A percentile compares a stretch with the other conserved stretches of the same genome.
Evolutionary conservation across 768 basidiomycete genomes (phyloP).

Genomic region (Imleria badia): DNA sequence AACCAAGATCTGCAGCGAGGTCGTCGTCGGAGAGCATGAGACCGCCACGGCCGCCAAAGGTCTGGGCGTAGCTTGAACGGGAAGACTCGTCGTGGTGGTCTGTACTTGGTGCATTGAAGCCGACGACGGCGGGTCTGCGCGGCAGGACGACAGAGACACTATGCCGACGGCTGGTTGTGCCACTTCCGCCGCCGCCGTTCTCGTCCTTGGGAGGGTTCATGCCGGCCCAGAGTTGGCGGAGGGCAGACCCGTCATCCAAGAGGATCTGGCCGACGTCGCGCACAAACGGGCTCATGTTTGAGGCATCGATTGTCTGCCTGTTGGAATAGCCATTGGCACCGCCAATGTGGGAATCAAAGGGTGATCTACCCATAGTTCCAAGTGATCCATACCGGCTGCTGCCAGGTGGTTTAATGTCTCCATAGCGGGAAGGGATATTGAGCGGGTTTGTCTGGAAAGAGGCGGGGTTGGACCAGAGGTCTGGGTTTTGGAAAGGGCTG

Average conservation of each 20-base stretch:
- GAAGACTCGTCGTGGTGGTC: conserved; percentile 43
- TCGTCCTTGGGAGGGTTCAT: conserved; percentile 63
- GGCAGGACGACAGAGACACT: conserved; percentile 85
- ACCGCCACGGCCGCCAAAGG: conserved; percentile 51
- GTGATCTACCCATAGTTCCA: conserved; percentile 55
- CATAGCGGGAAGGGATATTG: conserved; percentile 57
- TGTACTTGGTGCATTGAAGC: conserved; percentile 44
- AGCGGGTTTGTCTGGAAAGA: conserved; percentile 53
- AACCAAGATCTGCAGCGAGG: conserved; percentile 66
- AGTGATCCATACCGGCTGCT: conserved; percentile 64
- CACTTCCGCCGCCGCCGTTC: conserved; percentile 65
- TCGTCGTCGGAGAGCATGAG: conserved; percentile 79
- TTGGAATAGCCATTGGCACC: conserved; percentile 47
- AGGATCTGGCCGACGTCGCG: conserved; percentile 79
- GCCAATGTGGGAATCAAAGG: conserved; percentile 50
- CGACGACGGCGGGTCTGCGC: conserved; percentile 56
- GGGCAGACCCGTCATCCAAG: conserved; percentile 68
- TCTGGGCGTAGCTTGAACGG: conserved; percentile 30
- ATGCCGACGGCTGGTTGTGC: conserved; percentile 79
- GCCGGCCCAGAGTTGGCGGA: conserved; percentile 76
- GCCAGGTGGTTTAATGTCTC: conserved; percentile 62
- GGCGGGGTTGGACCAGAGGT: conserved; percentile 56
- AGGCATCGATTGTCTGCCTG: conserved; percentile 50
- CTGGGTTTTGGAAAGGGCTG: conserved; percentile 41
- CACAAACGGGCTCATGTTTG: conserved; percentile 86